A percentile compares a stretch with the other conserved stretches of the same genome.
phyloP scores from a whole-genome alignment of 495 filamentous ascomycete species.

The Neurospora tetraspora region DNA sequence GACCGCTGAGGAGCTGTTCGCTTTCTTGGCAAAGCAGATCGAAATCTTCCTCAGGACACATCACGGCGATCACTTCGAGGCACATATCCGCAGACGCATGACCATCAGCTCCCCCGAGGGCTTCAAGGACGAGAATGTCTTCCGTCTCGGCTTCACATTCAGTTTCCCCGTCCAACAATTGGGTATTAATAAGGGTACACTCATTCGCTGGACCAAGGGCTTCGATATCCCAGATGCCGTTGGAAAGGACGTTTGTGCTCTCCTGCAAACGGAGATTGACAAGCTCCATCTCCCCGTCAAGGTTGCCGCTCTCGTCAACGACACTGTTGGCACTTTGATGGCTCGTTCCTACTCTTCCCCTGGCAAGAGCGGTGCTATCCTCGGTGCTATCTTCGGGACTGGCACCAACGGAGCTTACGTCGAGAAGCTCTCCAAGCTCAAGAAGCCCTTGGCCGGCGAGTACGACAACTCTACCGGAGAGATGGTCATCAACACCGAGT shows the following conservation, averaged over 20 bases:
- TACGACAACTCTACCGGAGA: conserved; percentile 78
- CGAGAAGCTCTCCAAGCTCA: conserved; percentile 59
- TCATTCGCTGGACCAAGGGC: conserved; percentile 97
- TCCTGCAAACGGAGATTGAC: conserved; percentile 89
- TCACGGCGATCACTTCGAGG: conserved; percentile 80
- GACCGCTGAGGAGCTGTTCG: conserved; percentile 78
- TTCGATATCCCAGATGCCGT: conserved; percentile 90
- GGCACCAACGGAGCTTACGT: conserved; percentile 94
- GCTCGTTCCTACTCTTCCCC: conserved; percentile 89
- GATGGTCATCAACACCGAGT: conserved; percentile 98
- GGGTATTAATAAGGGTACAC: conserved; percentile 84
- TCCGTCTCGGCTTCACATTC: conserved; percentile 94
- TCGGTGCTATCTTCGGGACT: conserved; percentile 91
- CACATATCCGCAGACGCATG: conserved; percentile 50
- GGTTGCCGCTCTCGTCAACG: conserved; percentile 92
- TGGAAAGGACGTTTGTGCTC: conserved; percentile 85
- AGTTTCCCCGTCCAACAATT: conserved; percentile 91
- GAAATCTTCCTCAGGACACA: conserved; percentile 76
- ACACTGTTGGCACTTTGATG: conserved; percentile 96
- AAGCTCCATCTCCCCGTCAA: conserved; percentile 75
- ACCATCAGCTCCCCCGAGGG: conserved; percentile 43
- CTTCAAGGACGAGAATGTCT: conserved; percentile 57
- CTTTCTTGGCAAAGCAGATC: conserved; percentile 87
- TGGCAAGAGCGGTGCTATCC: conserved; percentile 72
- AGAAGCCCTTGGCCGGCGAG: conserved; percentile 52